Conservation (phyloP, 495 filamentous ascomycete genomes). For the Penicillium crystallinum region DNA sequence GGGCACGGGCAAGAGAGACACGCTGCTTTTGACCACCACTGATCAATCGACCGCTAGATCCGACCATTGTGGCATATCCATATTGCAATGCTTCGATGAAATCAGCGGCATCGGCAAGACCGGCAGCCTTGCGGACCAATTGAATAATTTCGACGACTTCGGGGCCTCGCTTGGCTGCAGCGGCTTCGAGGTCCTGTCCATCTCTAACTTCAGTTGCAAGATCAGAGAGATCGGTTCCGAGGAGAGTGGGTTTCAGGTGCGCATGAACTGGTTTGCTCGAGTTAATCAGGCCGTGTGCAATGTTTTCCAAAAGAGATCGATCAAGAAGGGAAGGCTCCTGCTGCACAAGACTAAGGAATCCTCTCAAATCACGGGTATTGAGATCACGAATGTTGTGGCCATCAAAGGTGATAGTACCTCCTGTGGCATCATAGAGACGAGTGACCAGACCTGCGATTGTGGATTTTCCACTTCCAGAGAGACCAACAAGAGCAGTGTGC, state of each 20-base stretch:
- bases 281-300: slow-evolving; percentile 59
- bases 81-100: slow-evolving; percentile 46
- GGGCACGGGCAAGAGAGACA: slow-evolving; percentile 62
- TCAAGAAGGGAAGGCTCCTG: slow-evolving; percentile 63
- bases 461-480: slow-evolving; percentile 69
- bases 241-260: slow-evolving; percentile 32
- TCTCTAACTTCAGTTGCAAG: slow-evolving; percentile 30
- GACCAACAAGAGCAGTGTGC: slow-evolving; percentile 61
- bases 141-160: slow-evolving; percentile 35
- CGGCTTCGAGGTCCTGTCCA: slow-evolving; percentile 30
- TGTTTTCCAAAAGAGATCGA: slow-evolving; percentile 64
- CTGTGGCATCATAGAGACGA: slow-evolving; percentile 44
- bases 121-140: slow-evolving; percentile 34
- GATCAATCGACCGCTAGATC: slow-evolving; percentile 52
- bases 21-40: slow-evolving; percentile 63
- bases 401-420: slow-evolving; percentile 48
- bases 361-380: slow-evolving; percentile 53
- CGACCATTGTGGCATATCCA: slow-evolving; percentile 49
- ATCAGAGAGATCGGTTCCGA: slow-evolving; percentile 25
- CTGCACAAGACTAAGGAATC: slow-evolving; percentile 57
- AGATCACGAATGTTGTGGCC: slow-evolving; percentile 48
- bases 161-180: slow-evolving; percentile 26
- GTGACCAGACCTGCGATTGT: slow-evolving; percentile 55
- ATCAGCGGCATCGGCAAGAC: slow-evolving; percentile 36
- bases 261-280: slow-evolving; percentile 43